Conservation (phyloP, 192 early-diverging fungal species). For the Irineochytrium annulatum region DNA sequence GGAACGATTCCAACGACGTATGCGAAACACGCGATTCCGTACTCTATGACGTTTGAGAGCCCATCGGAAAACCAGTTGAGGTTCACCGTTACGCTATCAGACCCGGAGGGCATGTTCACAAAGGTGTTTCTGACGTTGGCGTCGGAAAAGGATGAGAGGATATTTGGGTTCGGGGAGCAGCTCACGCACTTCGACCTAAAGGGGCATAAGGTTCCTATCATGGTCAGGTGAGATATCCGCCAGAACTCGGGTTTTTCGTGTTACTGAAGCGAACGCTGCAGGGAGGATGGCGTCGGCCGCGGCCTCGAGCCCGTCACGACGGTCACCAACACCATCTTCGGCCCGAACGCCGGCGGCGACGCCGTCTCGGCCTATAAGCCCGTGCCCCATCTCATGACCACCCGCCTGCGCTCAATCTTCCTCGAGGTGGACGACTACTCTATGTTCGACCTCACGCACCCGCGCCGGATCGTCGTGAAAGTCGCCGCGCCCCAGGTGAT, state of each 20-base stretch:
- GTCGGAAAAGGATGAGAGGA: slow-evolving; percentile 26
- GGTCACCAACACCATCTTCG: slow-evolving; percentile 22
- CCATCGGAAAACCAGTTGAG: not conserved
- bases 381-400: slow-evolving; percentile 34
- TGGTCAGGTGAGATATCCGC: slow-evolving; percentile 8
- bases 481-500: slow-evolving; percentile 10
- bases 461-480: slow-evolving; percentile 27
- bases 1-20: not conserved
- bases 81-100: not conserved
- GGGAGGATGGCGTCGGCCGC: slow-evolving; percentile 35
- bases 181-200: slow-evolving; percentile 24
- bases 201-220: slow-evolving; percentile 38
- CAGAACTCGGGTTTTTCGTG: not conserved
- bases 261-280: not conserved
- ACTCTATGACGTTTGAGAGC: not conserved
- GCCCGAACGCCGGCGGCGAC: slow-evolving; percentile 22
- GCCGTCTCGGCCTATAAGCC: slow-evolving; percentile 33
- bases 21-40: not conserved
- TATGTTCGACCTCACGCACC: slow-evolving; percentile 31
- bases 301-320: slow-evolving; percentile 24
- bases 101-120: slow-evolving; percentile 3
- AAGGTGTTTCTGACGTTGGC: slow-evolving; percentile 20
- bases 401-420: slow-evolving; percentile 26
- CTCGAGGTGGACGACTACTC: slow-evolving; percentile 34
- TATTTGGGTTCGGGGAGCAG: slow-evolving; percentile 46